Conservation (phyloP, 345 rosid genomes). For the Eucalyptus sideroxylon region DNA sequence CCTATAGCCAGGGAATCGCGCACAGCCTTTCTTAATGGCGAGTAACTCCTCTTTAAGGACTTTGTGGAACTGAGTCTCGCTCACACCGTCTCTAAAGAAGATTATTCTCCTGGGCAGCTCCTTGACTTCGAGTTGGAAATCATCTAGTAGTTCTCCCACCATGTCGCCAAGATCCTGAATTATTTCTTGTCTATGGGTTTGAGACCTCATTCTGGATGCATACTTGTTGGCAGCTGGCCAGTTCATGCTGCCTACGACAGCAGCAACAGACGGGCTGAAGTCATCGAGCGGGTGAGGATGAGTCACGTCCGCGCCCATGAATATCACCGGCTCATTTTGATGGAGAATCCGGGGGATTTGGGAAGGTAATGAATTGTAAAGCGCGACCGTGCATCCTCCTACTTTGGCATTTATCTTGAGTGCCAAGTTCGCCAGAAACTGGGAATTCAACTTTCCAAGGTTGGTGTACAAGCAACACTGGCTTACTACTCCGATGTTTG, state of each 20-base stretch:
- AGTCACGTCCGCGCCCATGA: constrained; percentile 98
- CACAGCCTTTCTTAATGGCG: constrained; percentile 58
- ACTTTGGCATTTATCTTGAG: constrained; percentile 96
- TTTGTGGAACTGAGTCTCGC: constrained; percentile 86
- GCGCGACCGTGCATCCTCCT: constrained; percentile 83
- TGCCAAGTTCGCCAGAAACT: constrained; percentile 83
- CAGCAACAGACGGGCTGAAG: constrained; percentile 89
- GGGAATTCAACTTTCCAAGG: constrained; percentile 72
- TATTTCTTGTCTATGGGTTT: constrained; percentile 89
- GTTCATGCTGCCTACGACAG: constrained; percentile 98
- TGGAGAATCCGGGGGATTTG: constrained; percentile 73
- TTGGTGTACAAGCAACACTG: constrained; percentile 90
- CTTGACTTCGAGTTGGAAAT: constrained; percentile 47
- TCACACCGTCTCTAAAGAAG: constrained; percentile 92
- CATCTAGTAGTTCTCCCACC: constrained; percentile 79
- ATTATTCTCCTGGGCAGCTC: constrained; percentile 75
- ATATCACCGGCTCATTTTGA: constrained; percentile 73
- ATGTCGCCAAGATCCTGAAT: constrained; percentile 76
- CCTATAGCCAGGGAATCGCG: constrained; percentile 38
- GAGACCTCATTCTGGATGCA: constrained; percentile 86
- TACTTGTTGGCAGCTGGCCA: constrained; percentile 98
- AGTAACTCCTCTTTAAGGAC: constrained; percentile 69
- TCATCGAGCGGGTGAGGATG: constrained; percentile 97
- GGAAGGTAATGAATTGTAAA: constrained; percentile 66
- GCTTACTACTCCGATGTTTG: constrained; percentile 71